Evolutionary conservation across 345 rosid genomes (phyloP).

Genomic region (Geranium rotundifolium): DNA sequence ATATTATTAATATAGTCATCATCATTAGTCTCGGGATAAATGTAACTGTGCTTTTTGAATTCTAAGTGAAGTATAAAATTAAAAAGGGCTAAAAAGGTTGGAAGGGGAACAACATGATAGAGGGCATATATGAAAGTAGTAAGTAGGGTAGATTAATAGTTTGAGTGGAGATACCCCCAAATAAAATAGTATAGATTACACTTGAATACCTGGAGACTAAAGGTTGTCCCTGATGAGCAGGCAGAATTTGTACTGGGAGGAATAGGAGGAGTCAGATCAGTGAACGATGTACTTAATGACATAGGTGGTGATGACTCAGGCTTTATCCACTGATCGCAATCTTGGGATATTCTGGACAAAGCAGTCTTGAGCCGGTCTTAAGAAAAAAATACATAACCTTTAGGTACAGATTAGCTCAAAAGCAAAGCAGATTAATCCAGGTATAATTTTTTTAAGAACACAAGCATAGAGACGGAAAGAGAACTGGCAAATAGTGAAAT

Average conservation of each 20-base stretch:
- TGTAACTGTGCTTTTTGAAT: too few relatives aligned
- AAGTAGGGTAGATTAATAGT: too few relatives aligned
- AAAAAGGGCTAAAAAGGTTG: too few relatives aligned
- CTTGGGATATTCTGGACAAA: slow-evolving; percentile 72
- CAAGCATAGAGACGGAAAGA: neutral
- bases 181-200: neutral
- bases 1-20: too few relatives aligned
- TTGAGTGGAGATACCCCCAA: too few relatives aligned
- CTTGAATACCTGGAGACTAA: slow-evolving; percentile 70
- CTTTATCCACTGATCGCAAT: slow-evolving; percentile 90
- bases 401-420: too few relatives aligned
- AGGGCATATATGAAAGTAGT: too few relatives aligned
- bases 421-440: too few relatives aligned
- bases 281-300: slow-evolving; percentile 40
- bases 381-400: neutral
- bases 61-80: too few relatives aligned
- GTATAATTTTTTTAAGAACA: too few relatives aligned
- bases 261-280: slow-evolving; percentile 49
- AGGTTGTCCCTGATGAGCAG: slow-evolving; percentile 35
- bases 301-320: slow-evolving; percentile 36
- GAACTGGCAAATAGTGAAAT: slow-evolving; percentile 3
- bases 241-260: slow-evolving; percentile 35
- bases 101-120: too few relatives aligned
- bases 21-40: too few relatives aligned
- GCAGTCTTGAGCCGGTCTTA: slow-evolving; percentile 76